Conservation (phyloP, 176 grass and related monocot genomes). For the Dendrocalamus sinicus region DNA sequence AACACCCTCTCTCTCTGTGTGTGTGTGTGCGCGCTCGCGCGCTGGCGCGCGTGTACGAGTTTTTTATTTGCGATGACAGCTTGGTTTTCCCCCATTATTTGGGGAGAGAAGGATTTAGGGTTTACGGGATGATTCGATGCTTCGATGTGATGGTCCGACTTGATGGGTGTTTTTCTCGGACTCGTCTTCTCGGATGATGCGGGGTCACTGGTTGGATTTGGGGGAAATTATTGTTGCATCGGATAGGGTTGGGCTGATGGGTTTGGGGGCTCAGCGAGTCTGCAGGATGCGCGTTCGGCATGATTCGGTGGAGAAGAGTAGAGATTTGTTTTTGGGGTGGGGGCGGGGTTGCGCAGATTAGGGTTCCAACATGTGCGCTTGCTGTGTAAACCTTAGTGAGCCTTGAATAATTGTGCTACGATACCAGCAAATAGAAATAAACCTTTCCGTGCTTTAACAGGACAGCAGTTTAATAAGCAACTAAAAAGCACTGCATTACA, state of each 20-base stretch:
- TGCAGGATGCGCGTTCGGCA: neutral
- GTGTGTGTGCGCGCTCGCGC: too few species aligned
- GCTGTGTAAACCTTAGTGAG: neutral
- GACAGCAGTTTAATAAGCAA: neutral
- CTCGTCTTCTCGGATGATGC: neutral
- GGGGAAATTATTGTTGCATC: neutral
- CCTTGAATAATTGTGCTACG: neutral
- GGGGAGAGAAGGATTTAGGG: conserved; percentile 6
- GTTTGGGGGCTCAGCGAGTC: too few species aligned
- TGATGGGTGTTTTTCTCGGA: rapidly evolving
- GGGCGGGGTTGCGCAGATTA: neutral
- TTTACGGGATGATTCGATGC: neutral
- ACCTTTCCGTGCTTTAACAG: neutral
- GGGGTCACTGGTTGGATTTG: neutral
- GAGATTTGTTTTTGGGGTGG: neutral
- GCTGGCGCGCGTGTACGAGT: too few species aligned
- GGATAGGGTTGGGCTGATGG: neutral
- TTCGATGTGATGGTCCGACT: neutral
- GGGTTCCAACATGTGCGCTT: neutral
- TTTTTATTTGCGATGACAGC: neutral
- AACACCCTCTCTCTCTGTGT: neutral
- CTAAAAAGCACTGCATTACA: neutral
- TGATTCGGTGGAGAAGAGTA: neutral
- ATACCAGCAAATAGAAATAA: neutral
- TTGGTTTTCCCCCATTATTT: neutral